phyloP scores from a whole-genome alignment of 1,284 basidiomycete genomes.

The Ceratobasidium sp. region DNA sequence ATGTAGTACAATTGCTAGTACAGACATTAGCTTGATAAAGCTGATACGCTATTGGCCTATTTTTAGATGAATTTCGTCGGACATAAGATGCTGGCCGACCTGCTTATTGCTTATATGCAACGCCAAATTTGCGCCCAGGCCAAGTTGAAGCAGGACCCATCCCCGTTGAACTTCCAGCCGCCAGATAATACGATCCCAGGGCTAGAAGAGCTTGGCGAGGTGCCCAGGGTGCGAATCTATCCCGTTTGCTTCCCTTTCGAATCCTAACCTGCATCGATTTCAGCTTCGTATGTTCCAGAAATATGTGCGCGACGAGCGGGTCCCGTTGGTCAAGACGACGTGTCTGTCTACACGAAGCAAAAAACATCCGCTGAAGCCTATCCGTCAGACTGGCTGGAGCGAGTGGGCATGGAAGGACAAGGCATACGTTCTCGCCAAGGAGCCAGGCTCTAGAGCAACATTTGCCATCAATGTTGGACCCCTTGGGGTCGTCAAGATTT shows the following conservation, averaged over 20 bases:
- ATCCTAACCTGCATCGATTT: slow-evolving; percentile 43
- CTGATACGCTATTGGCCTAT: not conserved
- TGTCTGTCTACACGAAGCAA: slow-evolving; percentile 42
- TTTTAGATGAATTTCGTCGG: slow-evolving; percentile 47
- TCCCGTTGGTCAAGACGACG: slow-evolving; percentile 56
- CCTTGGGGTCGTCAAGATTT: slow-evolving; percentile 56
- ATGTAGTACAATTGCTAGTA: slow-evolving; percentile 4
- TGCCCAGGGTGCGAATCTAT: slow-evolving; percentile 55
- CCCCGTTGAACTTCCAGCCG: slow-evolving; percentile 47
- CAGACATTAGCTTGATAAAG: not conserved
- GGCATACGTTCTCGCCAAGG: slow-evolving; percentile 46
- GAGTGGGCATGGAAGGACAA: slow-evolving; percentile 46
- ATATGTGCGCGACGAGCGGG: slow-evolving; percentile 57
- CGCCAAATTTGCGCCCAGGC: slow-evolving; percentile 57
- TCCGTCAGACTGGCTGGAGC: slow-evolving; percentile 44
- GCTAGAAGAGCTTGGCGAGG: slow-evolving; percentile 52
- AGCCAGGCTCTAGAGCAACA: slow-evolving; percentile 46
- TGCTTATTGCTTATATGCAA: slow-evolving; percentile 58
- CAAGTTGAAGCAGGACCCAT: slow-evolving; percentile 53
- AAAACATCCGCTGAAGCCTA: slow-evolving; percentile 47
- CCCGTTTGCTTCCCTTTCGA: slow-evolving; percentile 52
- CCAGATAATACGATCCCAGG: slow-evolving; percentile 54
- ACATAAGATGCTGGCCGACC: slow-evolving; percentile 54
- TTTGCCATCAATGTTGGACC: slow-evolving; percentile 47
- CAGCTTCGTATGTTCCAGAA: slow-evolving; percentile 54